A percentile compares a stretch with the other conserved stretches of the same genome.
Evolutionary conservation across 2,329 filamentous ascomycete species (phyloP).

Genomic region (Hawksworthiomyces lignivorus): DNA sequence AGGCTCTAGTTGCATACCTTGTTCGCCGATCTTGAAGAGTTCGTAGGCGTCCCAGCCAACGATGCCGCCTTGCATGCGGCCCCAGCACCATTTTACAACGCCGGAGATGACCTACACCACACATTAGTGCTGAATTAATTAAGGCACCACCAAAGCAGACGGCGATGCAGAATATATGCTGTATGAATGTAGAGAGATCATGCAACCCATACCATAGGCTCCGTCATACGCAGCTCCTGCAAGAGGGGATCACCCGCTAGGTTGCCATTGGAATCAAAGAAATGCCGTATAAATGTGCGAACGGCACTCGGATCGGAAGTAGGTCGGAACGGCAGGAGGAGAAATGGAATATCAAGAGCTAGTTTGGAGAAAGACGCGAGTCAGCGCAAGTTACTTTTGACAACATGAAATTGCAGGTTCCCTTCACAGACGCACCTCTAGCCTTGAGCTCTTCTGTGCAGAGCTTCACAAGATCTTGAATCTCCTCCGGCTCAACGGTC

Average conservation of each 20-base stretch:
- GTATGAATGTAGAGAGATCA: no score
- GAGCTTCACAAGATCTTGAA: conserved; percentile 75
- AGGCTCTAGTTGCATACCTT: conserved; percentile 46
- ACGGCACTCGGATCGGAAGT: conserved; percentile 87
- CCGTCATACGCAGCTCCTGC: conserved; percentile 85
- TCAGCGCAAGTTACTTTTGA: no score
- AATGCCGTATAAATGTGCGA: conserved; percentile 86
- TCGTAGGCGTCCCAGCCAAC: conserved; percentile 98
- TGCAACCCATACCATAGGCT: conserved; percentile 73
- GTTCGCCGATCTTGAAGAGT: conserved; percentile 88
- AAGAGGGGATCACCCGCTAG: conserved; percentile 62
- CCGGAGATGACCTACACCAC: conserved; percentile 79
- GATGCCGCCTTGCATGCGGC: conserved; percentile 78
- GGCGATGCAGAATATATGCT: no score
- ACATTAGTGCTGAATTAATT: no score
- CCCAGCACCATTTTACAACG: conserved; percentile 98
- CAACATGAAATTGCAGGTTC: no score
- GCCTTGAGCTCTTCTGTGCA: conserved; percentile 91
- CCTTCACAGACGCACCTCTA: conserved; percentile 67
- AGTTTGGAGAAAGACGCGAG: no score
- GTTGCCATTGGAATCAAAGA: conserved; percentile 65
- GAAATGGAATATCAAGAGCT: conserved; percentile 87
- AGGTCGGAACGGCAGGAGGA: conserved; percentile 88
- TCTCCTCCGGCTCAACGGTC: conserved; percentile 79
- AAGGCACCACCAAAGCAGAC: no score